Conservation (phyloP, 768 basidiomycete species). For the Mycena indigotica region DNA sequence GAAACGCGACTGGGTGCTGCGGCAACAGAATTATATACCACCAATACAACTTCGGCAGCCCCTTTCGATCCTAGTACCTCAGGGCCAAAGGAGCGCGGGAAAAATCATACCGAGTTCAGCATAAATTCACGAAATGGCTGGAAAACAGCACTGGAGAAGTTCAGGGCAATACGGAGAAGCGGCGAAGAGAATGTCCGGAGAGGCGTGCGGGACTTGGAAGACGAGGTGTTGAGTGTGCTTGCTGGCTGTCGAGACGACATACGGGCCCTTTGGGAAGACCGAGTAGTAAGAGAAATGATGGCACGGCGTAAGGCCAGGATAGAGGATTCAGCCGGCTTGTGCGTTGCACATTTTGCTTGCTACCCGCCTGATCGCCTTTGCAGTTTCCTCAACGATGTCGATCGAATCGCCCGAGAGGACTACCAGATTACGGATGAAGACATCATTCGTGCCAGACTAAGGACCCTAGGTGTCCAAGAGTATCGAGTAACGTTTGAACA, state of each 20-base stretch:
- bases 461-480: slow-evolving; percentile 80
- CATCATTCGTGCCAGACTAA: slow-evolving; percentile 74
- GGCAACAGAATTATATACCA: slow-evolving; percentile 51
- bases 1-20: slow-evolving; percentile 63
- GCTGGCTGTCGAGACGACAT: slow-evolving; percentile 67
- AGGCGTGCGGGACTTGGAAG: slow-evolving; percentile 46
- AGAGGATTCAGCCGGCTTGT: slow-evolving; percentile 79
- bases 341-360: slow-evolving; percentile 35
- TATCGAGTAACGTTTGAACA: slow-evolving; percentile 67
- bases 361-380: not conserved
- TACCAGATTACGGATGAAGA: slow-evolving; percentile 78
- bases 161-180: slow-evolving; percentile 42
- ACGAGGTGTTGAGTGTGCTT: slow-evolving; percentile 60
- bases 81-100: slow-evolving; percentile 25
- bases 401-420: slow-evolving; percentile 60
- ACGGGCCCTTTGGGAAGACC: slow-evolving; percentile 67
- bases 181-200: slow-evolving; percentile 14
- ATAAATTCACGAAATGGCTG: slow-evolving; percentile 67
- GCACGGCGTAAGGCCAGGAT: slow-evolving; percentile 53
- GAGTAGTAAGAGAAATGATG: slow-evolving; percentile 62
- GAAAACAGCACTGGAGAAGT: slow-evolving; percentile 62
- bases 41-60: slow-evolving; percentile 41
- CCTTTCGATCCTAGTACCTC: slow-evolving; percentile 37
- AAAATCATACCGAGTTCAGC: slow-evolving; percentile 46
- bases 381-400: slow-evolving; percentile 72